Evolutionary conservation across 345 rosid species (phyloP).

Genomic region (Litchi chinensis): DNA sequence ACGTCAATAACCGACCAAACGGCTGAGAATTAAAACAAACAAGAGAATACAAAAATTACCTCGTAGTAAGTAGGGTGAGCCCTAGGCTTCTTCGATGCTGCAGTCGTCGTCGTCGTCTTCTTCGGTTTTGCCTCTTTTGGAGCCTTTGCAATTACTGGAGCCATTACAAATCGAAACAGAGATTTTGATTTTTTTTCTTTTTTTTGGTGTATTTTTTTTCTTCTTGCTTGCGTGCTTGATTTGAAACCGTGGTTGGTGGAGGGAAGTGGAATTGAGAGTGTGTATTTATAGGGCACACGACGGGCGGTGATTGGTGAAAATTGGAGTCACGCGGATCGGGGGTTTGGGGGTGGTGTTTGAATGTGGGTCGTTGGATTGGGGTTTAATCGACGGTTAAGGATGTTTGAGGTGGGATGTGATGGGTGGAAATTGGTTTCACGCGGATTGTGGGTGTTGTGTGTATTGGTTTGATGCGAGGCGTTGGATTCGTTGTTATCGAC

Average conservation of each 20-base stretch:
- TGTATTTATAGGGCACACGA: not conserved
- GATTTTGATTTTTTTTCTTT: not conserved
- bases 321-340: constrained; percentile 22
- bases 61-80: constrained; percentile 51
- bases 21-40: not conserved
- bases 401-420: not conserved
- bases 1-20: constrained; percentile 2
- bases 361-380: constrained; percentile 17
- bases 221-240: not conserved
- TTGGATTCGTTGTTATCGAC: not conserved
- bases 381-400: constrained; percentile 14
- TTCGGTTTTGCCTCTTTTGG: constrained; percentile 11
- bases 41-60: constrained; percentile 18
- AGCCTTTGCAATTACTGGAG: constrained; percentile 15
- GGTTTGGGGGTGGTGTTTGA: not conserved
- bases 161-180: constrained; percentile 12
- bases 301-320: constrained; percentile 28
- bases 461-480: not conserved
- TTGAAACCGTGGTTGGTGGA: not conserved
- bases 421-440: not conserved
- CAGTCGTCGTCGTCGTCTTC: constrained; percentile 1
- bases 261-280: not conserved
- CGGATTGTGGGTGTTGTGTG: not conserved
- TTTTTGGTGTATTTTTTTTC: too few relatives aligned
- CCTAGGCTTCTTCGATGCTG: constrained; percentile 20